Conservation (phyloP, 345 rosid species). For the Odontarrhena argentea region DNA sequence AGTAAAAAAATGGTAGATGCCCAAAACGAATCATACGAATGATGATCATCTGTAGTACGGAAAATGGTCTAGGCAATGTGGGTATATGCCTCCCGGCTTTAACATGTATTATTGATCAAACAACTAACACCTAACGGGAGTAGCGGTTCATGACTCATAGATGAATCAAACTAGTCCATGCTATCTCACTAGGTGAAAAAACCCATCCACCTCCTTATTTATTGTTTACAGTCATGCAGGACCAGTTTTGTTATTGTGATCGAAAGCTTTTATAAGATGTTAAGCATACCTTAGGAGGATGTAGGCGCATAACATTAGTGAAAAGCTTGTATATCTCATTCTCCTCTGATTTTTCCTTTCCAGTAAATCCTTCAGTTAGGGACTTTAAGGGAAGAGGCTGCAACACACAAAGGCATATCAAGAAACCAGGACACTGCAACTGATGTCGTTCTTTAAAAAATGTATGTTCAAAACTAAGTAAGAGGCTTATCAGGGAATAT, state of each 20-base stretch:
- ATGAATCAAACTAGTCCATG: slow-evolving; percentile 20
- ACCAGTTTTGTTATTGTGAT: background rate
- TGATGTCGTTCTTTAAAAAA: background rate
- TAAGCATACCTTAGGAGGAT: slow-evolving; percentile 73
- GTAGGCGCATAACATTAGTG: slow-evolving; percentile 62
- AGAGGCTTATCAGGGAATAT: slow-evolving; percentile 16
- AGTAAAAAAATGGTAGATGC: background rate
- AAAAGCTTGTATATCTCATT: slow-evolving; percentile 73
- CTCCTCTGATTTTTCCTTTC: slow-evolving; percentile 58
- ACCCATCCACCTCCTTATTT: slow-evolving; percentile 13
- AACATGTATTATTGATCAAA: slow-evolving; percentile 12
- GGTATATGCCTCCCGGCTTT: slow-evolving; percentile 8
- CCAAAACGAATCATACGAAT: slow-evolving; percentile 18
- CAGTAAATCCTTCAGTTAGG: slow-evolving; percentile 77
- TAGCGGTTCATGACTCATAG: background rate
- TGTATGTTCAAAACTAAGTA: background rate
- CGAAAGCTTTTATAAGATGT: background rate
- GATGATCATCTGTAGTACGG: slow-evolving; percentile 4
- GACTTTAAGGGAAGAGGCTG: slow-evolving; percentile 86
- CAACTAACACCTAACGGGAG: slow-evolving; percentile 21
- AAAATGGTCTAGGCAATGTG: background rate
- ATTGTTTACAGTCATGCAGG: slow-evolving; percentile 14
- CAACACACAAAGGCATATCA: slow-evolving; percentile 34
- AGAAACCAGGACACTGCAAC: slow-evolving; percentile 11
- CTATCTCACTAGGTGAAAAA: slow-evolving; percentile 22